phyloP scores from a whole-genome alignment of 192 early-diverging fungal species.

The Rhizophagus clarus region DNA sequence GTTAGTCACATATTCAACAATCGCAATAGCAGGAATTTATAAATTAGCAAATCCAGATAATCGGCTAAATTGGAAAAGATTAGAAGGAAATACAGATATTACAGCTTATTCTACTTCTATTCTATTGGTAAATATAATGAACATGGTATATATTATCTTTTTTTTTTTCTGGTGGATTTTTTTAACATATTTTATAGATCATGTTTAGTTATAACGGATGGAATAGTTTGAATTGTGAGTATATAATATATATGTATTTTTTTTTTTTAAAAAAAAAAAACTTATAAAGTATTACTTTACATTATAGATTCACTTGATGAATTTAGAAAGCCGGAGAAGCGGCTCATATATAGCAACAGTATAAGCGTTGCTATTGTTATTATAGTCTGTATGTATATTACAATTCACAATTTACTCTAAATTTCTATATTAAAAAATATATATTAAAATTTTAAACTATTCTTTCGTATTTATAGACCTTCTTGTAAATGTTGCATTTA shows the following conservation, averaged over 20 bases:
- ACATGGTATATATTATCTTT: too few species aligned
- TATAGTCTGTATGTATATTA: not conserved
- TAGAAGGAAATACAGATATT: not conserved
- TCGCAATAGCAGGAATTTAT: not conserved
- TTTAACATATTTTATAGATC: not conserved
- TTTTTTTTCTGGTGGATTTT: too few species aligned
- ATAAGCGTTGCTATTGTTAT: not conserved
- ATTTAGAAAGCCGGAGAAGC: not conserved
- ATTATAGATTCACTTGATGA: not conserved
- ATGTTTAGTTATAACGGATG: not conserved
- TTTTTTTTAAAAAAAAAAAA: too few species aligned
- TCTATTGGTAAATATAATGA: not conserved
- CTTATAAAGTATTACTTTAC: not conserved
- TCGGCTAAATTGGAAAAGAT: not conserved
- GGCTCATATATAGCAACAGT: not conserved
- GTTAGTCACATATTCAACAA: not conserved
- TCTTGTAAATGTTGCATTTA: not conserved
- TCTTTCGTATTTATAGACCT: not conserved
- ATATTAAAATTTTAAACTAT: not conserved
- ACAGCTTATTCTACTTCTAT: not conserved
- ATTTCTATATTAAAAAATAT: not conserved
- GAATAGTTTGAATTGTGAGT: not conserved
- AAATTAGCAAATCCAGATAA: not conserved
- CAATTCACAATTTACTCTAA: not conserved
- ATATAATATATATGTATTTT: not conserved